Percentiles rank a stretch among this genome's conserved stretches.
These are phyloP conservation scores for Blastobotrys aristatus DNA, from an alignment of 1,139 yeast species.

Conservation along the genomic window DNA sequence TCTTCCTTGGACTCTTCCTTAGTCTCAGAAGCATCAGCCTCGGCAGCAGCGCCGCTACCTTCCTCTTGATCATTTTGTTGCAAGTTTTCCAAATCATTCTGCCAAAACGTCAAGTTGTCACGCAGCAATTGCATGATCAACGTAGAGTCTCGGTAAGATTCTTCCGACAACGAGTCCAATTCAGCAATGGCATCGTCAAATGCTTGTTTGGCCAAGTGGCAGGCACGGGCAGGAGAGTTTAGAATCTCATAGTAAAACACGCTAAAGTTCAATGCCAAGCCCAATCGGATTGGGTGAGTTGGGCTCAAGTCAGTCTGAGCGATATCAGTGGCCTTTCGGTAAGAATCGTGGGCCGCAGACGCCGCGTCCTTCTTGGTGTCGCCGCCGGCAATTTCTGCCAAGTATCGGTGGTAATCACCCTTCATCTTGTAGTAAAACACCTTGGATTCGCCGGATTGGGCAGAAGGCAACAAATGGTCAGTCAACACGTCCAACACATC, in stretches of 20 bases:
- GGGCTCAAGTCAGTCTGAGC: conserved; percentile 98
- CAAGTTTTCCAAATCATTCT: conserved; percentile 80
- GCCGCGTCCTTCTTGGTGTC: conserved; percentile 96
- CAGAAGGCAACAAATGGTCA: conserved; percentile 86
- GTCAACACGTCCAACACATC: conserved; percentile 87
- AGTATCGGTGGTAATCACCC: conserved; percentile 99
- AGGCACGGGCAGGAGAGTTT: conserved; percentile 98
- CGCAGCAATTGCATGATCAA: conserved; percentile 97
- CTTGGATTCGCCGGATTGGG: conserved; percentile 96
- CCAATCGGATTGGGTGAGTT: conserved; percentile 98
- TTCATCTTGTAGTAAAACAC: conserved; percentile 99
- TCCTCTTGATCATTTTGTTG: conserved; percentile 45
- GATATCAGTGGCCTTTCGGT: conserved; percentile 93
- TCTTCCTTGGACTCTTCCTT: conserved; percentile 6
- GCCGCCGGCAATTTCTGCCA: conserved; percentile 93
- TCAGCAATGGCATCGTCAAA: conserved; percentile 99
- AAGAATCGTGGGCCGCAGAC: conserved; percentile 89
- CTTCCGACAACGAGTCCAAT: conserved; percentile 95
- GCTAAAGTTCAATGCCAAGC: conserved; percentile 95
- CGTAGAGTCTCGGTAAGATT: conserved; percentile 96
- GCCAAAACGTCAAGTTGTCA: conserved; percentile 98
- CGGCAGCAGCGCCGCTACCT: conserved; percentile 7
- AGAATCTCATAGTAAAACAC: conserved; percentile 98
- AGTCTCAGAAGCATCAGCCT: conserved; percentile 6
- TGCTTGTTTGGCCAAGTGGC: conserved; percentile 98